A percentile compares a stretch with the other conserved stretches of the same genome.
These are phyloP conservation scores for Colletotrichum sp. DNA, from an alignment of 2,329 filamentous ascomycete genomes.

Conservation along the genomic window DNA sequence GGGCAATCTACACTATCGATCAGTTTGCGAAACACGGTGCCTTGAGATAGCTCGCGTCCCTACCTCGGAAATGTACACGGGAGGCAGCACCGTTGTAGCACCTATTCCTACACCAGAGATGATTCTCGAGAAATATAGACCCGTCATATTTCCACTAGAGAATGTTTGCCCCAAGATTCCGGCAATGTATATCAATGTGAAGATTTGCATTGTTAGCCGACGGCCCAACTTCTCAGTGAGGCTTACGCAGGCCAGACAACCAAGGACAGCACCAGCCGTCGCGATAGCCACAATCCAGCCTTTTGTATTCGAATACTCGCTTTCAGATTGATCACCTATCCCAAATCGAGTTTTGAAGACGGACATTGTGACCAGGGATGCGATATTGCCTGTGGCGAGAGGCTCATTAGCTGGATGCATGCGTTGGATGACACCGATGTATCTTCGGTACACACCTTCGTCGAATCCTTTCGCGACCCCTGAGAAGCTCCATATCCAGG, in stretches of 20 bases:
- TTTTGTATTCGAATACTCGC: conserved; percentile 31
- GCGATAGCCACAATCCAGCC: conserved; percentile 36
- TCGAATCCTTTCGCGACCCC: conserved; percentile 34
- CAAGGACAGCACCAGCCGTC: conserved; percentile 32
- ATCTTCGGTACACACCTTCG: conserved; percentile 24
- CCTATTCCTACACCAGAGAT: conserved; percentile 30
- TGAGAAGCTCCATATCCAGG: conserved; percentile 30
- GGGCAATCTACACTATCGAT: conserved; percentile 23
- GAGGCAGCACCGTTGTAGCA: conserved; percentile 29
- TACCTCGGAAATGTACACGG: conserved; percentile 32
- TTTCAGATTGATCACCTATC: conserved; percentile 25
- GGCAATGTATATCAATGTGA: conserved; percentile 39
- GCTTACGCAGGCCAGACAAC: conserved; percentile 29
- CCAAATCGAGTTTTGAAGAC: conserved; percentile 29
- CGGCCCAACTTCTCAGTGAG: conserved; percentile 28
- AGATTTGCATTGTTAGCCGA: conserved; percentile 25
- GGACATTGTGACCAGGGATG: conserved; percentile 31
- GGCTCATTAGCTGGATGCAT: not conserved
- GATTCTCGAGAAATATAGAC: conserved; percentile 28
- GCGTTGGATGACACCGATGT: not conserved
- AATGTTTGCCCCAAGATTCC: conserved; percentile 36
- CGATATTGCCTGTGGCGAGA: conserved; percentile 29
- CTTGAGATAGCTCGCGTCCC: not conserved
- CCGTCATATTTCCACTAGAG: conserved; percentile 28
- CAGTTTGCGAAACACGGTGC: not conserved